Percentiles rank a stretch among this genome's conserved stretches.
These are phyloP conservation scores for Massarina eburnea DNA, from an alignment of 2,329 filamentous ascomycete species.

Conservation along the genomic window DNA sequence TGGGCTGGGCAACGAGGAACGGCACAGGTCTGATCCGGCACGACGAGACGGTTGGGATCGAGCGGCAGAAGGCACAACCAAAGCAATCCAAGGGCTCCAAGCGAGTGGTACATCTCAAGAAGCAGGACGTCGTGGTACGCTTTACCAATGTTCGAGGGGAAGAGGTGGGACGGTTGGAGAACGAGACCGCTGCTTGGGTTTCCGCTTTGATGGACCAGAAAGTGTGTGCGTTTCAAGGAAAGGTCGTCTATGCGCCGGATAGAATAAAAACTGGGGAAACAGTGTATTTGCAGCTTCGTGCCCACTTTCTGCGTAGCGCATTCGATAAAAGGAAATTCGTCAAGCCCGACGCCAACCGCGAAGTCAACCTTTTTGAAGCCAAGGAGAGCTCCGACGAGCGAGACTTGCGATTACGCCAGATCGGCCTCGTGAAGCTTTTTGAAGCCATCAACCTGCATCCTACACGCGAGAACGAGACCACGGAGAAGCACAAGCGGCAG, in stretches of 20 bases:
- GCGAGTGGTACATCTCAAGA: slow-evolving; percentile 60
- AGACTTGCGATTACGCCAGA: slow-evolving; percentile 77
- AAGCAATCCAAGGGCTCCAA: slow-evolving; percentile 43
- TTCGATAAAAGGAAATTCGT: slow-evolving; percentile 69
- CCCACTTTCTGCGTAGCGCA: slow-evolving; percentile 71
- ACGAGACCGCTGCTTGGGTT: slow-evolving; percentile 87
- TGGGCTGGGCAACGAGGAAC: slow-evolving; percentile 88
- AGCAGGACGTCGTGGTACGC: slow-evolving; percentile 84
- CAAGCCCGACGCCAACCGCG: slow-evolving; percentile 68
- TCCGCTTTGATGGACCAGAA: slow-evolving; percentile 89
- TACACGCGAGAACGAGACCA: slow-evolving; percentile 70
- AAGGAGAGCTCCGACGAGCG: slow-evolving; percentile 86
- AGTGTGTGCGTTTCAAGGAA: slow-evolving; percentile 82
- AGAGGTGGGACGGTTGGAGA: slow-evolving; percentile 84
- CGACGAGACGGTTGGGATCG: slow-evolving; percentile 81
- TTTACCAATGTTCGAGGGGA: slow-evolving; percentile 79
- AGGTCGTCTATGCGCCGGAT: slow-evolving; percentile 87
- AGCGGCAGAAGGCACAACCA: slow-evolving; percentile 75
- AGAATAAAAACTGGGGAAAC: slow-evolving; percentile 86
- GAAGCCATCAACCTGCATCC: slow-evolving; percentile 85
- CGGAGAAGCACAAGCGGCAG: slow-evolving; percentile 78
- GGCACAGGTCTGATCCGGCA: slow-evolving; percentile 74
- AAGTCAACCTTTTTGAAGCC: slow-evolving; percentile 75
- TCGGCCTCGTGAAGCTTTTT: slow-evolving; percentile 84
- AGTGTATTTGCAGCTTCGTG: slow-evolving; percentile 84